Evolutionary conservation across 805 yeast genomes (phyloP), one percentile per base, ranked within the genome.

Genomic region (Torulaspora gathmanii): DNA sequence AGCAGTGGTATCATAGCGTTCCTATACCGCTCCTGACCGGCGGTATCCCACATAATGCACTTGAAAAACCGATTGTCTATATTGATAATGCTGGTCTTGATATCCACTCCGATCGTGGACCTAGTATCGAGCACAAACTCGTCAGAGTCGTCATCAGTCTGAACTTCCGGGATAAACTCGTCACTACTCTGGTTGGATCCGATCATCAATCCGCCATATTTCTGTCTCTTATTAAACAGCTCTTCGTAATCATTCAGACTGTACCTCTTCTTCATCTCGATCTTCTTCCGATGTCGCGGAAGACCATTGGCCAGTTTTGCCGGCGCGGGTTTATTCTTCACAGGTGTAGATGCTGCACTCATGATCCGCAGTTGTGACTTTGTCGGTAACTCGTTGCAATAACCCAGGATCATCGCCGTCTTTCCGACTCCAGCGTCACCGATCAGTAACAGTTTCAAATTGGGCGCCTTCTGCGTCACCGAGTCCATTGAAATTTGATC

Each of bases 391-490:
- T 64, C 69, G 40, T 70, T 67, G 49, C 73, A 71, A 45, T 71
- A 74, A 16, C 70, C 65, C 5, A 73, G 48, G 3, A 74, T 65
- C 50, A 73, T 61, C 1, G 78, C 75, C 7, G 76, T 69, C 48
- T 74, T 74, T 1, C 78, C 78, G 2, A 74, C 77, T 10, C 74
- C 72, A 1, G 76, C 70, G 37, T 73, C 72, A 2, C 78, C 78
- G 23, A 73, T 61, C 4, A 72, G 55, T 8, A 72, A 52, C 4
- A 71, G 45, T 49, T 72, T 72, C 39, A 68, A 61, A 38, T 52
- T 61, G 19, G 64, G 51, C 2, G 55, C 35, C 19, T 35, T 42
- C 23, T 37, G 45, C 16, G 46, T 16, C 8, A 46, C 29, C 3
- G 51, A 46, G 27, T 48, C 52, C 26, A 36, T 40, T 11, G 54